Base-by-base conservation (phyloP, 192 early-diverging fungal genomes). In the Mortierella antarctica region DNA sequence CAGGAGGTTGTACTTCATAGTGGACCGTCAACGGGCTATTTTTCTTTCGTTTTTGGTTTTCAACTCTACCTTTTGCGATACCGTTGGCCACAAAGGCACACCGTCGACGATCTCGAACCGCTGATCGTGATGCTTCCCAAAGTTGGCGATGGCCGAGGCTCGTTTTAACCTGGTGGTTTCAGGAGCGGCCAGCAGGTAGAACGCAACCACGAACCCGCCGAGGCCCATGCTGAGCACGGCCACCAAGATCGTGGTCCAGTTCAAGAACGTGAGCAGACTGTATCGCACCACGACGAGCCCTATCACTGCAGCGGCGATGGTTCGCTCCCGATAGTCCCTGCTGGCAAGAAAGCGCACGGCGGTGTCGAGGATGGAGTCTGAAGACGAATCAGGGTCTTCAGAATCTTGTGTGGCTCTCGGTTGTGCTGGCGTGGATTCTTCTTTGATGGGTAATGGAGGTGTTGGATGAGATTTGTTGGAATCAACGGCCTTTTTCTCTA, bases 181-280 rank as follows among this genome's bases (percentile, higher is more conserved):
- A 7, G 77, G 77, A 2, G 68, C 77, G 10, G 77, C 68, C 18
- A 80, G 60, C 4, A 80, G 65, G 46, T 68, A 80, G 47, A 80
- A 80, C 1, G 70, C 70, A 1, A 71, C 65, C 4, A 65, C 41
- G 55, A 80, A 80, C 0, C 65, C 77, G 15, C 77, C 77, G 11
- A 72, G 23, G 2, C 77, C 77, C 48, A 71, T 53, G 23, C 77
- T 70, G 8, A 80, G 21, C 9, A 68, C n/a, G 13, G 65, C 77
- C 3, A 67, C 65, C n/a, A 80, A 15, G 39, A 80, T 31, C 1
- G 51, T 54, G 55, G 15, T 54, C 64, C 70, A 67, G 15, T 47
- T 65, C 12, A 72, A 12, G 10, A 23, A 39, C 1, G 65, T 42
- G 15, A 71, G 65, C 41, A 71, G 40, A 48, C 68, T 61, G 49